Conservation (phyloP, 2,329 filamentous ascomycete species). For the Penicillium sp. region DNA sequence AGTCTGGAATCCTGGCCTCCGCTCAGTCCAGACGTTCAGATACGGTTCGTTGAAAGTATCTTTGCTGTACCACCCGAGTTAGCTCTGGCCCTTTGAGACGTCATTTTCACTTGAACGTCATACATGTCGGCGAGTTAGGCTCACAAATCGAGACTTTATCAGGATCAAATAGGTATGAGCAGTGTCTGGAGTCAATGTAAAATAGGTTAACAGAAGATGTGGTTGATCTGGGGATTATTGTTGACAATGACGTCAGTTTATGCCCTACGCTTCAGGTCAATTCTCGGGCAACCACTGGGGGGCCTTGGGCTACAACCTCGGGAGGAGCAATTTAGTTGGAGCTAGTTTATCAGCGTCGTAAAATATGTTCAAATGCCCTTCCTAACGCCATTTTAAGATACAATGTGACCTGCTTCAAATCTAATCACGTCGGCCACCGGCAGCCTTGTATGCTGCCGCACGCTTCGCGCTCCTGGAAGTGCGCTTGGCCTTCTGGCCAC, state of each 20-base stretch:
- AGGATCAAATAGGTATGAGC: not conserved
- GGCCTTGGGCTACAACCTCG: not conserved
- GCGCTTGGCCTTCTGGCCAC: conserved; percentile 43
- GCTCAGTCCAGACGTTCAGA: not conserved
- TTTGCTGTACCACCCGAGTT: not conserved
- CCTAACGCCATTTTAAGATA: conserved; percentile 23
- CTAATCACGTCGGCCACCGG: conserved; percentile 34
- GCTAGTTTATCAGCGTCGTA: not conserved
- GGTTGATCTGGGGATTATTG: not conserved
- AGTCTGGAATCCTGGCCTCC: not conserved
- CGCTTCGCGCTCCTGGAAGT: conserved; percentile 45
- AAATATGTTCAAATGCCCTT: conserved; percentile 21
- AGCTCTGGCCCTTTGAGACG: not conserved
- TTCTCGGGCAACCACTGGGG: not conserved
- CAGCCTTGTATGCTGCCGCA: conserved; percentile 45
- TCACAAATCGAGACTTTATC: too few relatives aligned
- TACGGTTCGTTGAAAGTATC: not conserved
- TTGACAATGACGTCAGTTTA: not conserved
- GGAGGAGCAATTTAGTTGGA: not conserved
- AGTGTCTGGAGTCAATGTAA: not conserved
- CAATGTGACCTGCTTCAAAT: conserved; percentile 9
- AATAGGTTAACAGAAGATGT: not conserved
- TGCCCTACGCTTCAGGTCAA: not conserved
- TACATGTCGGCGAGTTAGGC: not conserved
- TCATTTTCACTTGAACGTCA: not conserved